Percentiles rank a stretch among this genome's conserved stretches.
These are phyloP conservation scores for Flaveria floridana DNA, from an alignment of 140 eudicot species.

Conservation along the genomic window DNA sequence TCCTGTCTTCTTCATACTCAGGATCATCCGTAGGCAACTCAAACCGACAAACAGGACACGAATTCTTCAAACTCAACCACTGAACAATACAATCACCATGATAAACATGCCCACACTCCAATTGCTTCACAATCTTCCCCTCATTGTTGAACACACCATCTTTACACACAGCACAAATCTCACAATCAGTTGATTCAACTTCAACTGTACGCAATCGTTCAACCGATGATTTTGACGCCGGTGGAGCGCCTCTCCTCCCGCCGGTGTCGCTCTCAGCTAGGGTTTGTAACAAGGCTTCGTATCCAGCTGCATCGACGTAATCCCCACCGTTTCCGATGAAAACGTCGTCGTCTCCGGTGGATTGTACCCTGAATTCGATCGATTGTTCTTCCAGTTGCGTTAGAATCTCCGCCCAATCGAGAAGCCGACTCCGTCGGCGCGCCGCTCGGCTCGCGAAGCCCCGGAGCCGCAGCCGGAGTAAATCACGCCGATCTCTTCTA, in stretches of 20 bases:
- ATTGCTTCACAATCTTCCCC: slow-evolving; percentile 42
- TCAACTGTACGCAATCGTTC: slow-evolving; percentile 43
- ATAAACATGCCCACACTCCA: slow-evolving; percentile 87
- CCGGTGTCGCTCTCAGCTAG: slow-evolving; percentile 69
- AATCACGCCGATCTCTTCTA: slow-evolving; percentile 41
- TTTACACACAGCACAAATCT: slow-evolving; percentile 75
- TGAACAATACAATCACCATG: slow-evolving; percentile 92
- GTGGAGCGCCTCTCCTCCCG: slow-evolving; percentile 76
- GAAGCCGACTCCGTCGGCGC: slow-evolving; percentile 47
- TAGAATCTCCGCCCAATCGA: slow-evolving; percentile 91
- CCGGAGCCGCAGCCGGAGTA: slow-evolving; percentile 51
- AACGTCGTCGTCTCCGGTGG: slow-evolving; percentile 36
- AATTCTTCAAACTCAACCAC: slow-evolving; percentile 74
- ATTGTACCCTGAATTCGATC: slow-evolving; percentile 68
- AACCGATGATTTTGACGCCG: slow-evolving; percentile 66
- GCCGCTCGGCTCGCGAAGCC: slow-evolving; percentile 57
- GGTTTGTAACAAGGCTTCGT: slow-evolving; percentile 72
- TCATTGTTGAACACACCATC: slow-evolving; percentile 40
- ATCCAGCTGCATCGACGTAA: slow-evolving; percentile 90
- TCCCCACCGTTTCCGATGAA: slow-evolving; percentile 85
- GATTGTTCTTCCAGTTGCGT: slow-evolving; percentile 87
- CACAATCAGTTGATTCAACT: slow-evolving; percentile 34
- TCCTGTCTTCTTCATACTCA: slow-evolving; percentile 81
- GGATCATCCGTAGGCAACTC: slow-evolving; percentile 87
- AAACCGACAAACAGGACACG: slow-evolving; percentile 86